Conservation (phyloP, 2,329 filamentous ascomycete species). For the Ascochyta viciae-villosae region DNA sequence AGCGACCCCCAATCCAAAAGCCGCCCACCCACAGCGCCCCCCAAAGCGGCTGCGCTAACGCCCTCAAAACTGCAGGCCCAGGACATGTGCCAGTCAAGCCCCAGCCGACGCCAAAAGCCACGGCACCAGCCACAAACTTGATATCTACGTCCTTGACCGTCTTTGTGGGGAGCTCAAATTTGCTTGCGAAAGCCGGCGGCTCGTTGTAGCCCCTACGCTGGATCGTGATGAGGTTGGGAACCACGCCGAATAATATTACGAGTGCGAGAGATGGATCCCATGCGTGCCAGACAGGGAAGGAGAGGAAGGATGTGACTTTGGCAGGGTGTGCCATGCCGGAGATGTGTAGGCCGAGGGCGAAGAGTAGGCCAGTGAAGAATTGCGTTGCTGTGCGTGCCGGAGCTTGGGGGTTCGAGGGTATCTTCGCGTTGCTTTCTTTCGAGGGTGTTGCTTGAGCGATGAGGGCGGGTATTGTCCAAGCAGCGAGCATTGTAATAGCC, state of each 20-base stretch:
- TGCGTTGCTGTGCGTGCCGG: constrained; percentile 48
- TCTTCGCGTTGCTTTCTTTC: neutral
- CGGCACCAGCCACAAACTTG: constrained; percentile 57
- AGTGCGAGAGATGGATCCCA: constrained; percentile 61
- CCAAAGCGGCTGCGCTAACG: constrained; percentile 57
- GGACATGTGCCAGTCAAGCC: constrained; percentile 60
- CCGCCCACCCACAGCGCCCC: constrained; percentile 56
- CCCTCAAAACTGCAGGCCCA: constrained; percentile 58
- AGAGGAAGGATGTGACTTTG: constrained; percentile 61
- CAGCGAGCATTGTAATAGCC: constrained; percentile 34
- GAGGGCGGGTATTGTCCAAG: constrained; percentile 31
- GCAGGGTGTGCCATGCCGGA: constrained; percentile 59
- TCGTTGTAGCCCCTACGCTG: constrained; percentile 31
- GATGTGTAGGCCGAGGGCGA: constrained; percentile 60
- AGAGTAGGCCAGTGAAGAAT: constrained; percentile 58
- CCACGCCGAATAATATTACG: constrained; percentile 58
- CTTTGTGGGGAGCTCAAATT: constrained; percentile 54
- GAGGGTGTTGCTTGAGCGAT: constrained; percentile 21
- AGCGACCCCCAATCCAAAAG: constrained; percentile 52
- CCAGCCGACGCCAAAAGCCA: constrained; percentile 60
- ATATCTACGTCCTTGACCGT: constrained; percentile 57
- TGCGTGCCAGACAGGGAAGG: constrained; percentile 49
- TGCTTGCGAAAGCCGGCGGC: constrained; percentile 52
- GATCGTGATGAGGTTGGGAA: constrained; percentile 53
- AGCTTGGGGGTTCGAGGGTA: neutral